Conservation (phyloP, 2,329 filamentous ascomycete species). For the Dothideomycetes sp. region DNA sequence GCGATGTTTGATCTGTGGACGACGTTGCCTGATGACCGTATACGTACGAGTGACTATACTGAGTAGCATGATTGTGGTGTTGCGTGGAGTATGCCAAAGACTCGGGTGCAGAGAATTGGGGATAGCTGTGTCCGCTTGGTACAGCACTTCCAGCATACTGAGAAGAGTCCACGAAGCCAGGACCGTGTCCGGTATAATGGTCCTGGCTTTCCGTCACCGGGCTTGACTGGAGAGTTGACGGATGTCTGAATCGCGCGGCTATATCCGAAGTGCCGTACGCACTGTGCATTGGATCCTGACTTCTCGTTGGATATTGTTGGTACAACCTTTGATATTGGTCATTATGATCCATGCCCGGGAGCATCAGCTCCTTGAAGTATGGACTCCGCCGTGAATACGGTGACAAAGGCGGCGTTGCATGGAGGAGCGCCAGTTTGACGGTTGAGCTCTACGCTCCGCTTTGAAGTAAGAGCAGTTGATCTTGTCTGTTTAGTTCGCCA, state of each 20-base stretch:
- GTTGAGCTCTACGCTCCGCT: background rate
- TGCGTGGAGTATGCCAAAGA: background rate
- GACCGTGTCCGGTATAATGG: background rate
- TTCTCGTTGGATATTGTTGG: constrained; percentile 37
- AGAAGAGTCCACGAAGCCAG: background rate
- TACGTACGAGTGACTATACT: background rate
- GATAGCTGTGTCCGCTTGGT: background rate
- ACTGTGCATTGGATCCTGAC: background rate
- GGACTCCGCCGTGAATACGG: constrained; percentile 16
- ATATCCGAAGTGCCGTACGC: background rate
- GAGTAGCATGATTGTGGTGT: background rate
- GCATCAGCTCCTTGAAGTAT: background rate
- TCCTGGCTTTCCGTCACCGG: background rate
- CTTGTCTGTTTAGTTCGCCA: background rate
- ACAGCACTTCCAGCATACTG: background rate
- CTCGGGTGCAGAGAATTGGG: background rate
- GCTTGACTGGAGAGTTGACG: background rate
- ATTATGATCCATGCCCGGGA: constrained; percentile 64
- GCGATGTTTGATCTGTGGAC: background rate
- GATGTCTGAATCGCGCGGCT: background rate
- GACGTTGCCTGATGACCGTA: background rate
- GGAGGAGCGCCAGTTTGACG: constrained; percentile 24
- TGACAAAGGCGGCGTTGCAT: constrained; percentile 51
- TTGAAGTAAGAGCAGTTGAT: background rate
- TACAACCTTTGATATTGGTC: constrained; percentile 63